Percentiles rank a stretch among this genome's conserved stretches.
phyloP scores from a whole-genome alignment of 345 rosid species.

The Boechera divaricarpa region DNA sequence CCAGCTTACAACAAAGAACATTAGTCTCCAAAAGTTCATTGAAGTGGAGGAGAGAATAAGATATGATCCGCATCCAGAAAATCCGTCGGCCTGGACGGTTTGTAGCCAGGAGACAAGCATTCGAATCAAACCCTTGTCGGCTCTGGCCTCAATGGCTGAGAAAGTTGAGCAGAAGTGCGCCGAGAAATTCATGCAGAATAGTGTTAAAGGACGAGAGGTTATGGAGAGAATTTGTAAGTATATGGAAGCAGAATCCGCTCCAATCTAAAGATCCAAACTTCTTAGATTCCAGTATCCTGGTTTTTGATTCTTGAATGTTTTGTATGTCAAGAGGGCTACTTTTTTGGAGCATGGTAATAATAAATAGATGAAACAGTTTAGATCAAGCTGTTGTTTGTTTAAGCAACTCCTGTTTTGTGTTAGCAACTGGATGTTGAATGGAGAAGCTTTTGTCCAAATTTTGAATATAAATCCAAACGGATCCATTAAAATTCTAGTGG shows the following conservation, averaged over 20 bases:
- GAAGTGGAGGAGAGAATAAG: slow-evolving; percentile 90
- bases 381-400: slow-evolving; percentile 7
- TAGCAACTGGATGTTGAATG: slow-evolving; percentile 12
- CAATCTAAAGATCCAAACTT: slow-evolving; percentile 45
- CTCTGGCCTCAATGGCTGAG: slow-evolving; percentile 96
- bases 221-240: slow-evolving; percentile 97
- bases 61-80: slow-evolving; percentile 89
- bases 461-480: not conserved
- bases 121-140: slow-evolving; percentile 83
- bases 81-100: slow-evolving; percentile 76
- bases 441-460: slow-evolving; percentile 22
- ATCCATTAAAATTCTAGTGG: not conserved
- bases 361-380: slow-evolving; percentile 27
- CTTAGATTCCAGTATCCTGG: slow-evolving; percentile 9
- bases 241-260: slow-evolving; percentile 84
- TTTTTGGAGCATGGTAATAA: slow-evolving; percentile 37
- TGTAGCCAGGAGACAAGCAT: slow-evolving; percentile 93
- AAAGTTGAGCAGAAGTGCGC: slow-evolving; percentile 92
- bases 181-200: slow-evolving; percentile 90
- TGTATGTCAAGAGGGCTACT: slow-evolving; percentile 17
- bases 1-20: slow-evolving; percentile 77
- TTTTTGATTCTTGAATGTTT: slow-evolving; percentile 28
- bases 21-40: slow-evolving; percentile 86
- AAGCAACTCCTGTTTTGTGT: slow-evolving; percentile 30
- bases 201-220: slow-evolving; percentile 89